Evolutionary conservation across 805 yeast species (phyloP).

Genomic region (Candida alai): DNA sequence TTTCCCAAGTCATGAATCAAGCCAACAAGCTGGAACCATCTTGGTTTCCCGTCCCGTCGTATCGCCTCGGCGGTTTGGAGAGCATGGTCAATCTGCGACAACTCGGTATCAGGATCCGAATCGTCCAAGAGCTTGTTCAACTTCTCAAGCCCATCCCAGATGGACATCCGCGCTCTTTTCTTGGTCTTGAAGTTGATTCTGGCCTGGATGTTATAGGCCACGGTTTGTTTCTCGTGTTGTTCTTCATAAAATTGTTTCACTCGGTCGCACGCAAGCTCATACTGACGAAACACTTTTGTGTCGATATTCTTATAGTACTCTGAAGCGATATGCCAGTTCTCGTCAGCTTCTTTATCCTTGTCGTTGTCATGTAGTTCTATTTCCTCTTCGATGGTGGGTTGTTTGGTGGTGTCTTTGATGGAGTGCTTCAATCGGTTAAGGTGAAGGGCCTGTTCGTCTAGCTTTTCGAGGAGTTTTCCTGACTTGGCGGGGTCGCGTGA

Average conservation of each 20-base stretch:
- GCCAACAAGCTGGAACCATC: conserved; percentile 77
- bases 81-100: conserved; percentile 73
- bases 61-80: conserved; percentile 75
- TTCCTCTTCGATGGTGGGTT: conserved; percentile 5
- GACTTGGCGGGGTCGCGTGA: too few relatives aligned
- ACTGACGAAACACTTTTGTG: conserved; percentile 52
- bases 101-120: conserved; percentile 71
- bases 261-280: conserved; percentile 64
- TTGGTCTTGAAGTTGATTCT: conserved; percentile 68
- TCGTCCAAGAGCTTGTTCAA: conserved; percentile 63
- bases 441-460: conserved; percentile 24
- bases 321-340: conserved; percentile 25
- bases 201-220: conserved; percentile 68
- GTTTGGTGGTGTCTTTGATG: conserved; percentile 5
- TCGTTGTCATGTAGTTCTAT: conserved; percentile 1
- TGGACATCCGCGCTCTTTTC: conserved; percentile 60
- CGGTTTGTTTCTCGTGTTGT: conserved; percentile 68
- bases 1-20: conserved; percentile 70
- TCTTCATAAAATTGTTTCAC: conserved; percentile 64
- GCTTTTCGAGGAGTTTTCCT: conserved; percentile 24
- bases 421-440: conserved; percentile 21
- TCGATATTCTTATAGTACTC: conserved; percentile 31
- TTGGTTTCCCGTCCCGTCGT: conserved; percentile 59
- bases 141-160: conserved; percentile 68
- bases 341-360: conserved; percentile 7